Conservation (phyloP, 1,139 yeast species). For the Kodamaea suecica region DNA sequence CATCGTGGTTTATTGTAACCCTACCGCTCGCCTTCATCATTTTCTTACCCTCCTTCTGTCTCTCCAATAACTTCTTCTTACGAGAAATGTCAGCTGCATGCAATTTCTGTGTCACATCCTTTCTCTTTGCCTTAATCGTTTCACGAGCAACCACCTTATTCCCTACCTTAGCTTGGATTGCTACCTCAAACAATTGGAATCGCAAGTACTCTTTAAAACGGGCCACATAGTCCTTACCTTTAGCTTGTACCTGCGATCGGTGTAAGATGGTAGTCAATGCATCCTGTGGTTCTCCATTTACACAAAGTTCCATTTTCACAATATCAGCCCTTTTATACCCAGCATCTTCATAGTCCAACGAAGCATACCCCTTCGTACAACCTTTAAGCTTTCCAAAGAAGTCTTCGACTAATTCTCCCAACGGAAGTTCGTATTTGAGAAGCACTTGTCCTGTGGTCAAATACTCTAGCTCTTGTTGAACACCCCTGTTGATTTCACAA, state of each 20-base stretch:
- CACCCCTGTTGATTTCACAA: constrained; percentile 82
- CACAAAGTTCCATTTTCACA: constrained; percentile 83
- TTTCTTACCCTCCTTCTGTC: constrained; percentile 94
- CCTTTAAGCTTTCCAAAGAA: constrained; percentile 93
- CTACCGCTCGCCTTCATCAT: constrained; percentile 77
- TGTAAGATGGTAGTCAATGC: constrained; percentile 92
- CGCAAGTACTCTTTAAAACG: constrained; percentile 75
- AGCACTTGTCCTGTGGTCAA: constrained; percentile 79
- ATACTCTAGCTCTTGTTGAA: constrained; percentile 75
- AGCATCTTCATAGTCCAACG: constrained; percentile 90
- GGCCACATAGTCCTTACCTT: constrained; percentile 80
- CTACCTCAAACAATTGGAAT: constrained; percentile 86
- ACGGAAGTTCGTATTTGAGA: constrained; percentile 74
- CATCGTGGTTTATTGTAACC: constrained; percentile 77
- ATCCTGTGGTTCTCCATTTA: constrained; percentile 87
- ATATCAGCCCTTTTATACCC: constrained; percentile 81
- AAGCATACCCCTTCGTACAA: constrained; percentile 86
- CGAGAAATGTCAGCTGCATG: constrained; percentile 94
- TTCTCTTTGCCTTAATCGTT: constrained; percentile 87
- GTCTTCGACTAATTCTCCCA: constrained; percentile 89
- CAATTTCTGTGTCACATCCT: constrained; percentile 85
- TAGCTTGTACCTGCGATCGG: constrained; percentile 63
- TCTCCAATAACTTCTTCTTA: constrained; percentile 79
- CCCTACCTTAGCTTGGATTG: constrained; percentile 88
- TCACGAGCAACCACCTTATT: constrained; percentile 84